Evolutionary conservation across 164 flowering plant species (phyloP).

Genomic region (Warburgia ugandensis): DNA sequence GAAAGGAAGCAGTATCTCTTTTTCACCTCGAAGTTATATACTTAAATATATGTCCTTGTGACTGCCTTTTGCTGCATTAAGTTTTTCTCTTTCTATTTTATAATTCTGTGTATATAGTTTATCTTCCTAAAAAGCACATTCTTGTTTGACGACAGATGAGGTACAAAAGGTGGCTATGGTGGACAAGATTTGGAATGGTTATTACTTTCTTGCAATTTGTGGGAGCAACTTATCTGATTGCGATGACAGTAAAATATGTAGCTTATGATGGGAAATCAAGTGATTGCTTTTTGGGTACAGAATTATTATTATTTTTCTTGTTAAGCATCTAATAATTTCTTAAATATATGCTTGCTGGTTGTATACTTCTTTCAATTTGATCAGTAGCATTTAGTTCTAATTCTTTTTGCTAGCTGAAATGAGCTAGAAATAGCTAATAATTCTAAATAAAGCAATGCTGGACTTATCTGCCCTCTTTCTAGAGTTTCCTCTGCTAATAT

Average conservation of each 20-base stretch:
- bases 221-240: constrained; percentile 47
- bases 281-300: constrained; percentile 41
- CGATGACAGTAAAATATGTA: constrained; percentile 18
- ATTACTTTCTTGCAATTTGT: constrained; percentile 53
- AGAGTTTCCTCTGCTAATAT: background rate
- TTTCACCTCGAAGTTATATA: background rate
- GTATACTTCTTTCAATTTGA: background rate
- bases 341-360: background rate
- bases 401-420: no score
- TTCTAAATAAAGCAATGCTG: background rate
- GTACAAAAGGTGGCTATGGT: constrained; percentile 72
- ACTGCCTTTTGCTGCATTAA: background rate
- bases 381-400: background rate
- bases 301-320: background rate
- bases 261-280: constrained; percentile 26
- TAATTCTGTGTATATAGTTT: background rate
- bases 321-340: background rate
- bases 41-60: background rate
- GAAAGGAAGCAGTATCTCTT: background rate
- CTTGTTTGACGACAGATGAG: constrained; percentile 32
- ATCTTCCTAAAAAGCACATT: background rate
- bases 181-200: constrained; percentile 54
- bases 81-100: background rate
- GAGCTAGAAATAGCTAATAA: no score
- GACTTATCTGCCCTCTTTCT: background rate